Percentiles rank a stretch among this genome's conserved stretches.
phyloP scores from a whole-genome alignment of 768 basidiomycete genomes.

The Russula sp. region DNA sequence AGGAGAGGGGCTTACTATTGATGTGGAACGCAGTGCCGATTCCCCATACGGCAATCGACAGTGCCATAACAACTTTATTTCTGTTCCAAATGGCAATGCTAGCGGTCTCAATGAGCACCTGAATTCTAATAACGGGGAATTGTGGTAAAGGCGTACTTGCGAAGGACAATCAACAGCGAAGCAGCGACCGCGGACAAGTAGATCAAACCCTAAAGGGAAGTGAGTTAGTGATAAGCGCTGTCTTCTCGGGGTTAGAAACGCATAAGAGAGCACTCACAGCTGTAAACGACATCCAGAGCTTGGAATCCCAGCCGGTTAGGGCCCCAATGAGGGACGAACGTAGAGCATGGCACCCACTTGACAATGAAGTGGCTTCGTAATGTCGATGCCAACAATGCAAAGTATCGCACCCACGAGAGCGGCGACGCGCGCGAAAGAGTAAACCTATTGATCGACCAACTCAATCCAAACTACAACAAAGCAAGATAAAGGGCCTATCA shows the following conservation, averaged over 20 bases:
- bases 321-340: not conserved
- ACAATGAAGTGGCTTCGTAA: not conserved
- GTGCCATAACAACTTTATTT: not conserved
- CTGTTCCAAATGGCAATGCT: constrained; percentile 13
- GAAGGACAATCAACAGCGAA: constrained; percentile 4
- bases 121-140: not conserved
- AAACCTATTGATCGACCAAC: not conserved
- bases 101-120: not conserved
- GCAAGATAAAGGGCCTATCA: not conserved
- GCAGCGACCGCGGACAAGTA: not conserved
- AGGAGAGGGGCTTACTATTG: not conserved
- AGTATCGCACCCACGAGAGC: not conserved
- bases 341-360: not conserved
- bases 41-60: not conserved
- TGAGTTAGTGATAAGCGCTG: not conserved
- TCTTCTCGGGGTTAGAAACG: not conserved
- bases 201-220: not conserved
- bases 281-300: not conserved
- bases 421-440: not conserved
- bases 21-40: not conserved
- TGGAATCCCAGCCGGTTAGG: not conserved
- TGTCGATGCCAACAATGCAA: not conserved
- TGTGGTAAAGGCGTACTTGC: not conserved
- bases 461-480: not conserved
- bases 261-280: not conserved